phyloP scores from a whole-genome alignment of 805 yeast species.

The Grigorovia transvaalensis region DNA sequence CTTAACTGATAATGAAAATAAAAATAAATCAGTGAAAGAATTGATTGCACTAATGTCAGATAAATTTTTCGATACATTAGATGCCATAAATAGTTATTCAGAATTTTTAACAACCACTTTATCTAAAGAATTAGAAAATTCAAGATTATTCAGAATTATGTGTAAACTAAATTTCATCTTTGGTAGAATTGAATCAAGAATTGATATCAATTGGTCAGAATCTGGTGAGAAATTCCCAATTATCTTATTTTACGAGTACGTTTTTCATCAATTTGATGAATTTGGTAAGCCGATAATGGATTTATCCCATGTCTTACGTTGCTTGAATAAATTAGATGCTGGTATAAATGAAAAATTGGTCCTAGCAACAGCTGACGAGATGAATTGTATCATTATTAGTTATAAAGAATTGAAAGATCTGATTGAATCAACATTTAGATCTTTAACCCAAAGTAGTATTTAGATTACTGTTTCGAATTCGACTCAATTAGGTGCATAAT shows the following conservation, averaged over 20 bases:
- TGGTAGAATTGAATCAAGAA: slow-evolving; percentile 58
- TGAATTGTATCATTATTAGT: slow-evolving; percentile 72
- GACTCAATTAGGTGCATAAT: no score
- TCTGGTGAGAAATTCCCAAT: slow-evolving; percentile 67
- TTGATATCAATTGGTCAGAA: slow-evolving; percentile 55
- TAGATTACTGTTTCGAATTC: background rate
- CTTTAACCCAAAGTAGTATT: slow-evolving; percentile 7
- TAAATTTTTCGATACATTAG: slow-evolving; percentile 30
- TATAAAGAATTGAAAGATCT: slow-evolving; percentile 72
- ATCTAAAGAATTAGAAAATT: slow-evolving; percentile 74
- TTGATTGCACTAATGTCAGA: slow-evolving; percentile 35
- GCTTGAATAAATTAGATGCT: slow-evolving; percentile 83
- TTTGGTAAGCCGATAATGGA: slow-evolving; percentile 70
- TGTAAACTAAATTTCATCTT: slow-evolving; percentile 70
- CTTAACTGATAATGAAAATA: slow-evolving; percentile 22
- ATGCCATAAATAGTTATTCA: slow-evolving; percentile 37
- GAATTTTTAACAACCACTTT: slow-evolving; percentile 56
- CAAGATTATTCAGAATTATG: slow-evolving; percentile 70
- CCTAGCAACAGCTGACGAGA: slow-evolving; percentile 75
- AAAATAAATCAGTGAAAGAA: slow-evolving; percentile 20
- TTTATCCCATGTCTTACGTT: slow-evolving; percentile 65
- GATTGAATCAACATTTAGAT: slow-evolving; percentile 57
- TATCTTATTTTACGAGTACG: slow-evolving; percentile 68
- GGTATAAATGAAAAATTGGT: slow-evolving; percentile 78
- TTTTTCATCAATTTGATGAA: slow-evolving; percentile 77